phyloP scores from a whole-genome alignment of 176 grass and related monocot species.

The Triticum timopheevii region DNA sequence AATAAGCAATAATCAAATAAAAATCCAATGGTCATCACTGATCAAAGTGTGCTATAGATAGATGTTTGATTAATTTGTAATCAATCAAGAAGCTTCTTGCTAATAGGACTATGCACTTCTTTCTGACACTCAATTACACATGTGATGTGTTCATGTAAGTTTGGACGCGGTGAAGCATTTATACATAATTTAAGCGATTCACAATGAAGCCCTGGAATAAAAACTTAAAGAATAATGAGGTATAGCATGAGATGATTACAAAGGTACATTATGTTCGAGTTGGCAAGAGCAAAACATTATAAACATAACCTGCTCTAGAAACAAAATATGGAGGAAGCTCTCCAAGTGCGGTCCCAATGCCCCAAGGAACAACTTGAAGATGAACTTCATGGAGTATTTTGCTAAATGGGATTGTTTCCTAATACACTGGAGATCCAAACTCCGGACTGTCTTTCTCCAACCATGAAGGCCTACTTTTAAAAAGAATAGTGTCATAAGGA shows the following conservation, averaged over 20 bases:
- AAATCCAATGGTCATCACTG: not conserved
- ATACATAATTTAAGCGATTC: not conserved
- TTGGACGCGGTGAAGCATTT: not conserved
- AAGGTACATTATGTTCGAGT: not conserved
- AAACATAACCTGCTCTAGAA: conserved; percentile 79
- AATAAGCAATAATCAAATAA: not conserved
- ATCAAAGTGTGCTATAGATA: not conserved
- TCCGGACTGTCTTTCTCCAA: conserved; percentile 77
- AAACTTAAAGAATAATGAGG: not conserved
- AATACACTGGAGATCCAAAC: conserved; percentile 70
- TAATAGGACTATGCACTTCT: not conserved
- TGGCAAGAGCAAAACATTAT: not conserved
- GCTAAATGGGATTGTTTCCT: conserved; percentile 66
- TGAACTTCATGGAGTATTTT: conserved; percentile 83
- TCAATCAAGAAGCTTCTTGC: not conserved
- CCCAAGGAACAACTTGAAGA: conserved; percentile 92
- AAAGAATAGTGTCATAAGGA: conserved; percentile 87
- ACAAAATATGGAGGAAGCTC: conserved; percentile 99
- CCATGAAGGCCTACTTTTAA: conserved; percentile 77
- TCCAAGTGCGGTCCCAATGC: conserved; percentile 89
- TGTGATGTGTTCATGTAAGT: not conserved
- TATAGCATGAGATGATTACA: not conserved
- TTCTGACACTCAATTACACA: not conserved
- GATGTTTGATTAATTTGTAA: not conserved
- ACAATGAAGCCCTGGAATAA: not conserved